Conservation (phyloP, 1,284 basidiomycete species). For the Moniliella sp. region DNA sequence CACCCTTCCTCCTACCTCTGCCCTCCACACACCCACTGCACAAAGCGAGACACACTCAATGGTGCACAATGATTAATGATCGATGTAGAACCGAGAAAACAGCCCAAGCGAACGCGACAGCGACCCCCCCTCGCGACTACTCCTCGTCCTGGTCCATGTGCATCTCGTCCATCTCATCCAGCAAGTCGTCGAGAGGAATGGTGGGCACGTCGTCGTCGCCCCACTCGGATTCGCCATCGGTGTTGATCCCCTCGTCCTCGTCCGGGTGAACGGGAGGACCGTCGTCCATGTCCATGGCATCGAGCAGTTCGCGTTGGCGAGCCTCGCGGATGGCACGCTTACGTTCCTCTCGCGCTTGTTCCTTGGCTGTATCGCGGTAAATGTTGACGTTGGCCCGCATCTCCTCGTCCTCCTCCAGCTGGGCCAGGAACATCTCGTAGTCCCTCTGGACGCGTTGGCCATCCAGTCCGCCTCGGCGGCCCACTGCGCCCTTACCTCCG, state of each 20-base stretch:
- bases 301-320: slow-evolving; percentile 39
- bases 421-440: slow-evolving; percentile 83
- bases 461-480: slow-evolving; percentile 69
- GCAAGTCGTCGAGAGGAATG: slow-evolving; percentile 54
- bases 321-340: slow-evolving; percentile 13
- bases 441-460: slow-evolving; percentile 83
- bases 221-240: slow-evolving; percentile 43
- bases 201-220: slow-evolving; percentile 43
- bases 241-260: slow-evolving; percentile 32
- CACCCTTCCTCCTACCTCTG: too few species aligned
- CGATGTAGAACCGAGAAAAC: too few species aligned
- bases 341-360: slow-evolving; percentile 35
- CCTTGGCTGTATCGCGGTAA: slow-evolving; percentile 43
- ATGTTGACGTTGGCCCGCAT: slow-evolving; percentile 69
- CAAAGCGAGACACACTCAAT: too few species aligned
- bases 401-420: slow-evolving; percentile 88
- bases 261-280: too few species aligned
- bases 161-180: slow-evolving; percentile 59
- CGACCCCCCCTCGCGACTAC: too few species aligned
- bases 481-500: slow-evolving; percentile 57
- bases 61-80: too few species aligned
- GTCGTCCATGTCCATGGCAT: slow-evolving; percentile 14
- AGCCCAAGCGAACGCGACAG: too few species aligned
- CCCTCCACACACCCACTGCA: too few species aligned
- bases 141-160: neutral